Evolutionary conservation across 2,329 filamentous ascomycete species (phyloP).

Genomic region (Colletotrichum aenigma): DNA sequence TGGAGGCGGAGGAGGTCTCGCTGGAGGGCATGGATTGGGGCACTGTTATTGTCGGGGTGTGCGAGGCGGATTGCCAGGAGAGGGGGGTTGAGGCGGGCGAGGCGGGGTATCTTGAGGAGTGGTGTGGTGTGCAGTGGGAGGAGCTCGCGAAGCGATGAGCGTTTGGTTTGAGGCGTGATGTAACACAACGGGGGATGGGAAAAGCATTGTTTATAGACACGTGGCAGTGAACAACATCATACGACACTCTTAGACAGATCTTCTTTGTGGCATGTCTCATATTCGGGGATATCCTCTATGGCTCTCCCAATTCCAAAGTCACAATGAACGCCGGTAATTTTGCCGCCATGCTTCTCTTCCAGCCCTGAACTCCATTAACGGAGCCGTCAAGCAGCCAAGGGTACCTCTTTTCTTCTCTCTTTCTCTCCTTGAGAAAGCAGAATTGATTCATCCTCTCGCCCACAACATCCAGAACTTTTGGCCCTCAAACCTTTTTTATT

Average conservation of each 20-base stretch:
- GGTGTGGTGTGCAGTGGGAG: constrained; percentile 99
- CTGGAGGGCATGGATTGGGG: constrained; percentile 98
- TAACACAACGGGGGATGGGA: constrained; percentile 28
- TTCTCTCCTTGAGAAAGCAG: not conserved
- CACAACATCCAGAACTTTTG: not conserved
- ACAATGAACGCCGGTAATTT: constrained; percentile 24
- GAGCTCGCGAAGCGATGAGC: constrained; percentile 58
- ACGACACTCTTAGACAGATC: constrained; percentile 5
- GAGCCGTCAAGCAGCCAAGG: constrained; percentile 15
- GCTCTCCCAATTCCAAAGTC: constrained; percentile 22
- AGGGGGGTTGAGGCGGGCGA: constrained; percentile 61
- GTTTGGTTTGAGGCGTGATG: not conserved
- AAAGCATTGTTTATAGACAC: not conserved
- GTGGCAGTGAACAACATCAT: not conserved
- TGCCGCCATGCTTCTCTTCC: constrained; percentile 23
- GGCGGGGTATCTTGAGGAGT: constrained; percentile 88
- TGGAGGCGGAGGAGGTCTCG: constrained; percentile 77
- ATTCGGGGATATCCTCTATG: constrained; percentile 23
- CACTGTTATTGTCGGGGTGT: constrained; percentile 86
- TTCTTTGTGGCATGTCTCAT: constrained; percentile 20
- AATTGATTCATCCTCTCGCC: not conserved
- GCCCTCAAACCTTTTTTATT: not conserved
- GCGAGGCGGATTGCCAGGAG: constrained; percentile 77
- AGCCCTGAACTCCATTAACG: constrained; percentile 17
- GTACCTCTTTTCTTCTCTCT: not conserved